phyloP scores from a whole-genome alignment of 176 grass and related monocot genomes.

The Carex cristatella region DNA sequence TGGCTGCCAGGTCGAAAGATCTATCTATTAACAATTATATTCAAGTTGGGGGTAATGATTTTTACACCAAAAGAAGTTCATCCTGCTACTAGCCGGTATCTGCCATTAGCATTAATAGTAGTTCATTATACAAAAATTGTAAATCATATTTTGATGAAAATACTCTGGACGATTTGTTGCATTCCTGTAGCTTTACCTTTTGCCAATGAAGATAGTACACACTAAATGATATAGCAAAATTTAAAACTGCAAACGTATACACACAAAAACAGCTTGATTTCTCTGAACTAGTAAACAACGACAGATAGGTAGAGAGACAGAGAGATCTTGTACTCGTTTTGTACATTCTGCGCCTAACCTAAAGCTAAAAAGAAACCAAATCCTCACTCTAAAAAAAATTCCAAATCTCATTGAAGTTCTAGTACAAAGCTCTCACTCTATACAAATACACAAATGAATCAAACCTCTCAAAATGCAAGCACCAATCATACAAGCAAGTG shows the following conservation, averaged over 20 bases:
- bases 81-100: too few species aligned
- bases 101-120: neutral
- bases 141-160: neutral
- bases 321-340: conserved; percentile 9
- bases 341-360: conserved; percentile 13
- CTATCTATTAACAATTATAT: too few species aligned
- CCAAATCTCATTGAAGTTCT: neutral
- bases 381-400: conserved; percentile 20
- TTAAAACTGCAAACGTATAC: neutral
- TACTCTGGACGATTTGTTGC: neutral
- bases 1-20: too few species aligned
- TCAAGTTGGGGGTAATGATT: neutral
- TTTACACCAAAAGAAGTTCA: neutral
- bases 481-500: conserved; percentile 38
- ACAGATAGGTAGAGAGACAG: neutral
- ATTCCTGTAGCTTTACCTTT: neutral
- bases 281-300: neutral
- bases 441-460: conserved; percentile 71
- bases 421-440: conserved; percentile 38
- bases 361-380: conserved; percentile 11
- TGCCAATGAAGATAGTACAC: neutral
- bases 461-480: conserved; percentile 26
- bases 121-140: neutral
- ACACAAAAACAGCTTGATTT: neutral
- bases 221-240: neutral